Evolutionary conservation across 768 basidiomycete species (phyloP).

Genomic region (Tulasnella sp.): DNA sequence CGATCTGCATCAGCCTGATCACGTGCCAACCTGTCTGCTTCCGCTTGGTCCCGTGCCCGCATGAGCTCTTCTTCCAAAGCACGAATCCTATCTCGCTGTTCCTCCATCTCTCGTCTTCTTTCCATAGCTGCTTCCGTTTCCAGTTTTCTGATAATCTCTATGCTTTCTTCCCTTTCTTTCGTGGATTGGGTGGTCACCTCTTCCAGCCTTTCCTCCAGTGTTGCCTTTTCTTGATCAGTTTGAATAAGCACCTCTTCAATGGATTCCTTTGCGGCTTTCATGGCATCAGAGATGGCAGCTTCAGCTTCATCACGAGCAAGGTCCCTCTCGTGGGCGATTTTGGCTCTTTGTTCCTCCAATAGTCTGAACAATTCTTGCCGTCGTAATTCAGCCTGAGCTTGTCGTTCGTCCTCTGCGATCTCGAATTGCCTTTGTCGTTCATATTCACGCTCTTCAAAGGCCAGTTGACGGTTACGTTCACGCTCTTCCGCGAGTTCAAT

Average conservation of each 20-base stretch:
- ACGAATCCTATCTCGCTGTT: slow-evolving; percentile 35
- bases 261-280: not conserved
- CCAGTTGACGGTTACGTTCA: slow-evolving; percentile 41
- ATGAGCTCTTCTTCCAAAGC: slow-evolving; percentile 53
- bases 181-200: slow-evolving; percentile 8
- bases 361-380: slow-evolving; percentile 11
- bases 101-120: slow-evolving; percentile 23
- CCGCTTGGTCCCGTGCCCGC: slow-evolving; percentile 36
- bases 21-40: slow-evolving; percentile 43
- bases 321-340: slow-evolving; percentile 6
- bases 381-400: slow-evolving; percentile 9
- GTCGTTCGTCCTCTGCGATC: slow-evolving; percentile 17
- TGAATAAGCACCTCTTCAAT: slow-evolving; percentile 11
- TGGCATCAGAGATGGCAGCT: slow-evolving; percentile 1
- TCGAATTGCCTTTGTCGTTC: slow-evolving; percentile 31
- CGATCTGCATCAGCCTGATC: slow-evolving; percentile 45
- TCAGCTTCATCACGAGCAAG: slow-evolving; percentile 9
- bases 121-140: slow-evolving; percentile 21
- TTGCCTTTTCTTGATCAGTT: slow-evolving; percentile 17
- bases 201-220: slow-evolving; percentile 8
- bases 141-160: not conserved
- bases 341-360: slow-evolving; percentile 8
- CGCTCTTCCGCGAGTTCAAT: slow-evolving; percentile 27
- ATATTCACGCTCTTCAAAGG: slow-evolving; percentile 30
- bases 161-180: not conserved